phyloP scores from a whole-genome alignment of 495 filamentous ascomycete species.

The Tetracladium marchalianum region DNA sequence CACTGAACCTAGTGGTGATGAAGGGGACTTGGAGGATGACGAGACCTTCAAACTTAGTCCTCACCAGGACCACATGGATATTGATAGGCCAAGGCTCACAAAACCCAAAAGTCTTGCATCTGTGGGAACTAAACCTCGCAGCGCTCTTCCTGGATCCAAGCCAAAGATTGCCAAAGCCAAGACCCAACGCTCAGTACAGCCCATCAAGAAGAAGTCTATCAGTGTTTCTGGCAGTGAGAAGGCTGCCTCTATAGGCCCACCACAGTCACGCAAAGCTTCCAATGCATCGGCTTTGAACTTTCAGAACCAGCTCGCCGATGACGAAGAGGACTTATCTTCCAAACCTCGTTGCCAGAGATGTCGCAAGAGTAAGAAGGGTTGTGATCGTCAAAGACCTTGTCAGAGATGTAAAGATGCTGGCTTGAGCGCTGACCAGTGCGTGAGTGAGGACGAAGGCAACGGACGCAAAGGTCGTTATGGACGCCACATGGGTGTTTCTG shows the following conservation, averaged over 20 bases:
- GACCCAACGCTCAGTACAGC: slow-evolving; percentile 22
- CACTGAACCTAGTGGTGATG: slow-evolving; percentile 63
- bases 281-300: slow-evolving; percentile 57
- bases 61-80: slow-evolving; percentile 19
- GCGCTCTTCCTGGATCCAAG: slow-evolving; percentile 22
- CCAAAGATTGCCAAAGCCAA: slow-evolving; percentile 38
- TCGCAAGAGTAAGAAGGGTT: slow-evolving; percentile 98
- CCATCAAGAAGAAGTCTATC: slow-evolving; percentile 49
- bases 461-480: slow-evolving; percentile 94
- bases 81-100: slow-evolving; percentile 26
- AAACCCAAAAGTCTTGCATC: slow-evolving; percentile 14
- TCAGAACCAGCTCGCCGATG: slow-evolving; percentile 62
- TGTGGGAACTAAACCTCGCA: slow-evolving; percentile 18
- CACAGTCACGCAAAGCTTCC: slow-evolving; percentile 67
- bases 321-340: slow-evolving; percentile 82
- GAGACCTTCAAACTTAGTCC: slow-evolving; percentile 14
- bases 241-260: slow-evolving; percentile 60
- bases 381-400: slow-evolving; percentile 91
- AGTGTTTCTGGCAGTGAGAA: slow-evolving; percentile 27
- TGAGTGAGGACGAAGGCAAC: slow-evolving; percentile 95
- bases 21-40: slow-evolving; percentile 50
- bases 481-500: slow-evolving; percentile 89
- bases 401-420: slow-evolving; percentile 93
- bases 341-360: slow-evolving; percentile 97
- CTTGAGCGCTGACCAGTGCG: slow-evolving; percentile 79